A percentile compares a stretch with the other conserved stretches of the same genome.
Conservation (phyloP, 1,139 yeast genomes). For the Debaryomyces sp. region DNA sequence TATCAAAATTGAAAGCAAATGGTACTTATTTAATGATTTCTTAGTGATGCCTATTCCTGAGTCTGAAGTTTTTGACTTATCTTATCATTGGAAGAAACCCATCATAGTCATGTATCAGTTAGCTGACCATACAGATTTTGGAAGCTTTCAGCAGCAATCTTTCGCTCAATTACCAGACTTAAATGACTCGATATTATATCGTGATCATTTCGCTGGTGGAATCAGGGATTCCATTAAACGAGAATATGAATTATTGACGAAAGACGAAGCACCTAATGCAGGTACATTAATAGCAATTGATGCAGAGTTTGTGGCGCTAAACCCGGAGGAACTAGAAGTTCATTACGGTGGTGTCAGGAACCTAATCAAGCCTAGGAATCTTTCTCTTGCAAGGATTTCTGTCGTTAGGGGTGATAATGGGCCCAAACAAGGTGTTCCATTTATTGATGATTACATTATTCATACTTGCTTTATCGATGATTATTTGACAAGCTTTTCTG, state of each 20-base stretch:
- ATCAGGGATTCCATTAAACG: conserved; percentile 58
- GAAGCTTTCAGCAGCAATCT: conserved; percentile 24
- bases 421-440: conserved; percentile 68
- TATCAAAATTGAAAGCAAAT: conserved; percentile 55
- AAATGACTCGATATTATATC: conserved; percentile 66
- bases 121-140: conserved; percentile 37
- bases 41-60: conserved; percentile 78
- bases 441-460: conserved; percentile 90
- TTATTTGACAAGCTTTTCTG: conserved; percentile 87
- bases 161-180: conserved; percentile 33
- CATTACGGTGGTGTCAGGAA: conserved; percentile 66
- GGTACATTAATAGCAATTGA: conserved; percentile 90
- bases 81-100: conserved; percentile 82
- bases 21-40: conserved; percentile 93
- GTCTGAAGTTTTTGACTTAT: conserved; percentile 70
- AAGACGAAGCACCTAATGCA: conserved; percentile 67
- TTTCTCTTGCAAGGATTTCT: conserved; percentile 87
- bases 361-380: conserved; percentile 71
- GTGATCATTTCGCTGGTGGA: conserved; percentile 77
- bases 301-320: conserved; percentile 90
- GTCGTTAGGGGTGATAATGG: conserved; percentile 79
- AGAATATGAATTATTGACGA: conserved; percentile 68
- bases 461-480: conserved; percentile 75
- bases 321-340: conserved; percentile 80
- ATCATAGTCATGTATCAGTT: conserved; percentile 70